A percentile compares a stretch with the other conserved stretches of the same genome.
Evolutionary conservation across 2,329 filamentous ascomycete species (phyloP).

Genomic region (Lecanosticta acicola): DNA sequence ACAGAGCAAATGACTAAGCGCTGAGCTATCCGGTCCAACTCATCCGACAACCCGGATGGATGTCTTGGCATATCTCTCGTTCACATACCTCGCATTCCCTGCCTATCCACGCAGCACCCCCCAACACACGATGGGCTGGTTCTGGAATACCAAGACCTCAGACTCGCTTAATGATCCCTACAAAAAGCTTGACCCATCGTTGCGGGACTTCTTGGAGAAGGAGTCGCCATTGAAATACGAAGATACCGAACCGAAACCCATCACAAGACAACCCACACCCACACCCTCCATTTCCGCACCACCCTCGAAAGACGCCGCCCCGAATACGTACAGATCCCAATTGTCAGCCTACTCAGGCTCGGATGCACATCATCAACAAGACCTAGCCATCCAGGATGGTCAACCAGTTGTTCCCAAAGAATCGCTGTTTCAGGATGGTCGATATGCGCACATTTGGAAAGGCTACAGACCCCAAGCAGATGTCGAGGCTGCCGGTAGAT

Average conservation of each 20-base stretch:
- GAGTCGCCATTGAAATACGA: conserved; percentile 70
- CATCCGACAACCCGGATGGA: too few relatives aligned
- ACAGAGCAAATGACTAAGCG: too few relatives aligned
- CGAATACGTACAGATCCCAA: conserved; percentile 29
- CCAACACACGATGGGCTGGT: conserved; percentile 62
- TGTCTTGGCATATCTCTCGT: too few relatives aligned
- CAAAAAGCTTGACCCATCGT: conserved; percentile 70
- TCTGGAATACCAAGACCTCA: conserved; percentile 47
- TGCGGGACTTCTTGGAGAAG: conserved; percentile 77
- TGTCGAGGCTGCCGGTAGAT: conserved; percentile 63
- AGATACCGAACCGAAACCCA: conserved; percentile 13
- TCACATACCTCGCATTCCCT: too few relatives aligned
- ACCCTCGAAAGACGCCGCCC: conserved; percentile 28
- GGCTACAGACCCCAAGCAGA: conserved; percentile 70
- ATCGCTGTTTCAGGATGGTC: conserved; percentile 62
- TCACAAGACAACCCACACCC: conserved; percentile 4
- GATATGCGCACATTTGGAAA: conserved; percentile 87
- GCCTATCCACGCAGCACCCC: too few relatives aligned
- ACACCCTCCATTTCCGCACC: conserved; percentile 3
- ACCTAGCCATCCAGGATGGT: too few relatives aligned
- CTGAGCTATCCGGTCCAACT: too few relatives aligned
- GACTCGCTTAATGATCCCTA: conserved; percentile 58
- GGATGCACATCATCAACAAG: conserved; percentile 21
- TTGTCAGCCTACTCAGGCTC: conserved; percentile 21
- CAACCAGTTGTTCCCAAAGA: conserved; percentile 42